Evolutionary conservation across 2,329 filamentous ascomycete species (phyloP), one percentile per base, ranked within the genome.

Genomic region (Colletotrichum tanaceti): DNA sequence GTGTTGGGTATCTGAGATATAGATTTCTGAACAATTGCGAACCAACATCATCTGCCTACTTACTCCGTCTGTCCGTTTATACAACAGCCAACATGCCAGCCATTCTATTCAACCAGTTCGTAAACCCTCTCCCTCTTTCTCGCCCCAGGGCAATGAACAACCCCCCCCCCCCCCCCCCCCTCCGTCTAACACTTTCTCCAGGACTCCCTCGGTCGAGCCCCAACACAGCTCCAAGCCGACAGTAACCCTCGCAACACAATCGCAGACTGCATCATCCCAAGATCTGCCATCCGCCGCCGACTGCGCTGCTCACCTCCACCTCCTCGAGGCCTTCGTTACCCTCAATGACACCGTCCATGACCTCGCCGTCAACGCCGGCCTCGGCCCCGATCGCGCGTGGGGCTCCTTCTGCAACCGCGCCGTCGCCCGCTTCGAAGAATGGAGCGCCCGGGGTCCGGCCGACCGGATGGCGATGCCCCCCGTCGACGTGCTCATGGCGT

Each of bases 261-360:
- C 64, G 10, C 61, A 60, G 4, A 20, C 41, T 5, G 24, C 16
- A n/a, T 4, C 39, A 18, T 16, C 35, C 22, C 38, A 35, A 32
- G 32, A 62, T 14, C 63, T 75, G 68, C 75, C 75, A 10, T 66
- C 35, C n/a, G 44, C 64, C 1, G 68, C 69, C 14, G 71, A 75
- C 22, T 88, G 86, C 72, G 84, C 86, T 28, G 82, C 83, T 6
- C 89, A 91, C 74, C 80, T 91, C 14, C 88, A 89, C 73, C 79
- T 91, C 1, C 80, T 91, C 0, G 84, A 89, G 68, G 83, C 83
- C 7, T 82, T 91, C 59, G 83, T 85, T 46, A 81, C 84, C 44
- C 77, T 90, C n/a, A 83, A 83, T 73, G n/a, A 46, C 43, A 18
- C 66, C 65, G 7, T 70, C 75, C 55, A 65, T 28, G 7, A 74